phyloP scores from a whole-genome alignment of 306 rosid genomes.

The Hippophae tibetana region DNA sequence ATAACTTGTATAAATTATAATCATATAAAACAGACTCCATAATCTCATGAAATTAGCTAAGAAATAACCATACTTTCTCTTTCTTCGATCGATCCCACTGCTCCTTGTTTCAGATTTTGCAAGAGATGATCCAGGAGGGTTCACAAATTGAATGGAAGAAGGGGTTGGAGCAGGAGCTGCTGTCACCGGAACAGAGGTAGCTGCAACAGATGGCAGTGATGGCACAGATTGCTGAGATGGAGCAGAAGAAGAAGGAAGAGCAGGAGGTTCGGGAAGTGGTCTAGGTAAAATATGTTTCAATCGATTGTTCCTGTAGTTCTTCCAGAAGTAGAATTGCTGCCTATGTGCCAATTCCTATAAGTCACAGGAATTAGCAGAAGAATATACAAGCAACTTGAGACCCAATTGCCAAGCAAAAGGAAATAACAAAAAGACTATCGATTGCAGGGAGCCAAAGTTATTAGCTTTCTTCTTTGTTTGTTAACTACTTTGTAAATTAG shows the following conservation, averaged over 20 bases:
- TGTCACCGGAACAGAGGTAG: slow-evolving; percentile 36
- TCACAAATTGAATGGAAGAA: slow-evolving; percentile 73
- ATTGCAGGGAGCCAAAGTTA: no score
- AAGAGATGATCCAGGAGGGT: slow-evolving; percentile 49
- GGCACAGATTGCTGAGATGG: slow-evolving; percentile 48
- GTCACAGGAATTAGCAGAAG: slow-evolving; percentile 2
- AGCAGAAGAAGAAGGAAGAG: slow-evolving; percentile 42
- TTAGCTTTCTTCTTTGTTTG: no score
- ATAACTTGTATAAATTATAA: background rate
- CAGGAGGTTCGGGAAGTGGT: slow-evolving; percentile 64
- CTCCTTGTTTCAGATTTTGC: slow-evolving; percentile 63
- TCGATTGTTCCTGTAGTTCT: slow-evolving; percentile 84
- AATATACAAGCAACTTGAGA: background rate
- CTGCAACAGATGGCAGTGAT: slow-evolving; percentile 45
- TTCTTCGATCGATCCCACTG: slow-evolving; percentile 65
- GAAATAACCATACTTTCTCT: slow-evolving; percentile 52
- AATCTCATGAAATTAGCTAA: background rate
- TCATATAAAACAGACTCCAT: background rate
- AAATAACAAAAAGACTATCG: background rate
- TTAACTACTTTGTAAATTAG: no score
- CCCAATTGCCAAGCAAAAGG: background rate
- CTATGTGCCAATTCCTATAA: slow-evolving; percentile 82
- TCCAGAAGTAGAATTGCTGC: slow-evolving; percentile 97
- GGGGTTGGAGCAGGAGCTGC: slow-evolving; percentile 46
- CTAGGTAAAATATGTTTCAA: slow-evolving; percentile 83